Evolutionary conservation across 179 eudicot genomes (phyloP), one percentile per base, ranked within the genome.

Genomic region (Sideroxylon spinosum): DNA sequence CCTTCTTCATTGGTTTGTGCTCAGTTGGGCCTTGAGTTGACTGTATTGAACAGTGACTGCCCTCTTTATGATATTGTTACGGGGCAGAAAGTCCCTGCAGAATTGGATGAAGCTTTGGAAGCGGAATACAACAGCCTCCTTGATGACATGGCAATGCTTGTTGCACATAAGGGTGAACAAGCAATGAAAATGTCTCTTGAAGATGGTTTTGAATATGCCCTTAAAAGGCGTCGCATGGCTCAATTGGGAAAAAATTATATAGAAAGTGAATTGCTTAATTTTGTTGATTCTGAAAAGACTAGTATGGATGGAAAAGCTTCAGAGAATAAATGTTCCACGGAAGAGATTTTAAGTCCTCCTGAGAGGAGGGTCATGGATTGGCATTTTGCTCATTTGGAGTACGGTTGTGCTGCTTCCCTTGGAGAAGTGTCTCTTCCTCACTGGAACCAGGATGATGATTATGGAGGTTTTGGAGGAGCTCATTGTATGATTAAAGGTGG

Each of bases 401-500:
- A 96, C 79, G 99, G 99, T 60, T 96, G 99, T 90, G 99, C 99
- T 68, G 93, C 99, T 71, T 76, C 84, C 86, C 92, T 96, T 25
- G 83, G 90, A 78, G 91, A 94, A 62, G 98, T 96, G 23, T 96
- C 98, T 70, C 99, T 96, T 78, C 98, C 98, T 69, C 83, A 94
- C 82, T 96, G 99, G 99, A 96, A 96, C 78, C 99, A 96, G 85
- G 99, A 96, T 84, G 99, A 96, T 87, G 84, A 86, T 37, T 96
- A 96, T 85, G 99, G 99, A 83, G 99, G 99, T 74, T 96, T 96
- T 87, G 99, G 99, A 55, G 99, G 99, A 49, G 98, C 99, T 60
- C 99, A 96, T 82, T 96, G 98, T 87, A 96, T 96, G 99, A 94
- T 94, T 63, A 96, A 94, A 91, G 98, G 99, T 78, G 99, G 98